phyloP scores from a whole-genome alignment of 2,329 filamentous ascomycete genomes.

The Neonectria ditissima region DNA sequence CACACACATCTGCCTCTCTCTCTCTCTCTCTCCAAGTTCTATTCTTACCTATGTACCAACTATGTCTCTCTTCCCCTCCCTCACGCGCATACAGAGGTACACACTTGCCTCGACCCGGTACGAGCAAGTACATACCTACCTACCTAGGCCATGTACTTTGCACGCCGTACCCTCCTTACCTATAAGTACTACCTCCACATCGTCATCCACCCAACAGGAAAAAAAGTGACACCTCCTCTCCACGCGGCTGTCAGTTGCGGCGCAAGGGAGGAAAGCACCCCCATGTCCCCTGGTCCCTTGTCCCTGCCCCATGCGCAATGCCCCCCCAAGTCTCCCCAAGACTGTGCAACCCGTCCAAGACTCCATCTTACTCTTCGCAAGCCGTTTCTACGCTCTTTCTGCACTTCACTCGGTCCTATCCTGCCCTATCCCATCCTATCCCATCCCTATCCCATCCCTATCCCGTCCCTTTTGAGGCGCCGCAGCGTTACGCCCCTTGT shows the following conservation, averaged over 20 bases:
- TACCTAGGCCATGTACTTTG: constrained; percentile 6
- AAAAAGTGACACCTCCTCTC: constrained; percentile 26
- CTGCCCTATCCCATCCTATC: too few species aligned
- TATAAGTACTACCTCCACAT: too few species aligned
- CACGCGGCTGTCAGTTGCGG: constrained; percentile 35
- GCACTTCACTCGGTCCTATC: constrained; percentile 1
- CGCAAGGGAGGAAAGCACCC: constrained; percentile 36
- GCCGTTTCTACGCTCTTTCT: constrained; percentile 5
- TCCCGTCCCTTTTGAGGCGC: not conserved
- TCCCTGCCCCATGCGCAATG: constrained; percentile 45
- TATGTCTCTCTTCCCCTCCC: not conserved
- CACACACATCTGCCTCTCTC: too few species aligned
- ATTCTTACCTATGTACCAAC: too few species aligned
- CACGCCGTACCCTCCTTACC: constrained; percentile 1
- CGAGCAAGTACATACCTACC: too few species aligned
- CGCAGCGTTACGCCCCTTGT: not conserved
- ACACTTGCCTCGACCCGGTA: not conserved
- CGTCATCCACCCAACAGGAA: constrained; percentile 16
- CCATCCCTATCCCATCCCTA: constrained; percentile 3
- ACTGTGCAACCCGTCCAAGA: not conserved
- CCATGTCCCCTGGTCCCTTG: constrained; percentile 39
- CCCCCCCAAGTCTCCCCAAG: constrained; percentile 36
- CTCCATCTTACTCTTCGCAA: constrained; percentile 16
- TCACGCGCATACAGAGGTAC: constrained; percentile 6
- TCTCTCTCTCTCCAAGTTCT: too few species aligned